Percentiles rank a stretch among this genome's conserved stretches.
Evolutionary conservation across 371 early-diverging fungal species (phyloP).

Genomic region (Zychaea mexicana): DNA sequence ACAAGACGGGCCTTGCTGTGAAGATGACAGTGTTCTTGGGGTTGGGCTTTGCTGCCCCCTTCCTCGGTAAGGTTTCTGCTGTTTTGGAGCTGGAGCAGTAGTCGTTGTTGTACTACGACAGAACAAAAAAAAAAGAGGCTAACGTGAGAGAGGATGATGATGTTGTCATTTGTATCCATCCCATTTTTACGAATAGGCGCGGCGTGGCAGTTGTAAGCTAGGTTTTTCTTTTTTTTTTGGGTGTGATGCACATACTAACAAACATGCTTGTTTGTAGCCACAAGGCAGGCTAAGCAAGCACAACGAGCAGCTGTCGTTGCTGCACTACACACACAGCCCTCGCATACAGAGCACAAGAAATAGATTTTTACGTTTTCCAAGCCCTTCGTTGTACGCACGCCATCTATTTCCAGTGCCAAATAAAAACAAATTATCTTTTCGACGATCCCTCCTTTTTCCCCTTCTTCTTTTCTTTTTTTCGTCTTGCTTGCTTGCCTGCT

Average conservation of each 20-base stretch:
- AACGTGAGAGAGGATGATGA: too few relatives aligned
- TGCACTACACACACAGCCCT: neutral
- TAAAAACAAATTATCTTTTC: neutral
- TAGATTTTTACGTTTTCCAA: too few relatives aligned
- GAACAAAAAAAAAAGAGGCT: neutral
- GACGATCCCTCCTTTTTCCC: neutral
- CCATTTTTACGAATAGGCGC: neutral
- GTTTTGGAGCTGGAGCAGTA: neutral
- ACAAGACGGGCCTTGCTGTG: slow-evolving; percentile 59
- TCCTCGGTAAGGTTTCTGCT: slow-evolving; percentile 56
- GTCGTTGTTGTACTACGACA: neutral
- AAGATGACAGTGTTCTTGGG: slow-evolving; percentile 55
- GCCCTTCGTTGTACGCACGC: neutral
- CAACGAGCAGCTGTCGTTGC: too few relatives aligned
- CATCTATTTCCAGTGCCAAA: neutral
- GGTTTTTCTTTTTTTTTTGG: too few relatives aligned
- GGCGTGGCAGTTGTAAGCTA: neutral
- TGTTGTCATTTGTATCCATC: neutral
- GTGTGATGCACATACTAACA: too few relatives aligned
- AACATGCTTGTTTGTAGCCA: too few relatives aligned
- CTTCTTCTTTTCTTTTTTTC: neutral
- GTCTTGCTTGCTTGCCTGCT: neutral
- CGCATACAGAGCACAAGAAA: neutral
- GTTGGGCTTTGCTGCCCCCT: slow-evolving; percentile 59
- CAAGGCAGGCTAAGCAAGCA: neutral